phyloP scores from a whole-genome alignment of 768 basidiomycete species.

The Suillus brevipes region DNA sequence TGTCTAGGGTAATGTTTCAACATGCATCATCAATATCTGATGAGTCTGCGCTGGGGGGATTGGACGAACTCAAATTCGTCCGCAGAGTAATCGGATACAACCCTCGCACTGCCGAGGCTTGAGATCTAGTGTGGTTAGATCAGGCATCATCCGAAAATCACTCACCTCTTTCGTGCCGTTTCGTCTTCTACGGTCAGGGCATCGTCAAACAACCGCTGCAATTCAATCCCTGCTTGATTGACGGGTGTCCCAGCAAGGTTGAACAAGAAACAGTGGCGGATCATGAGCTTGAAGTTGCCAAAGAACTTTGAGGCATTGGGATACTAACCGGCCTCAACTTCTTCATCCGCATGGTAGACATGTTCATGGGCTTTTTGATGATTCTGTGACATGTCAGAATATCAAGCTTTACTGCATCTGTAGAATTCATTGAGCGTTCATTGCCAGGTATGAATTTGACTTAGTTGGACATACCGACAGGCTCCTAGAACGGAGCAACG shows the following conservation, averaged over 20 bases:
- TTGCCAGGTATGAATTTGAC: background rate
- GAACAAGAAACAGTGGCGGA: slow-evolving; percentile 90
- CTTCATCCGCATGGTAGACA: slow-evolving; percentile 82
- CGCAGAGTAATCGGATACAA: too few relatives aligned
- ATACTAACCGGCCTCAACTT: slow-evolving; percentile 84
- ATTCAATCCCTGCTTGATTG: slow-evolving; percentile 78
- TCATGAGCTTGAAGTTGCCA: slow-evolving; percentile 92
- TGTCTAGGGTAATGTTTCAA: background rate
- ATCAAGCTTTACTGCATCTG: slow-evolving; percentile 77
- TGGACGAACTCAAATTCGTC: too few relatives aligned
- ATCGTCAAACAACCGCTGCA: slow-evolving; percentile 90
- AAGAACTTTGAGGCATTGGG: slow-evolving; percentile 77
- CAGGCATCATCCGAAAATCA: too few relatives aligned
- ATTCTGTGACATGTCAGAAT: slow-evolving; percentile 85
- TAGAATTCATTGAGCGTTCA: too few relatives aligned
- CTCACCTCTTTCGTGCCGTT: too few relatives aligned
- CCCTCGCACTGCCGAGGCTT: too few relatives aligned
- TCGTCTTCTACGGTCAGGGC: too few relatives aligned
- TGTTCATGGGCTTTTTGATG: slow-evolving; percentile 94
- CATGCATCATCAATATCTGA: too few relatives aligned
- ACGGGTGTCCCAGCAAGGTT: slow-evolving; percentile 89
- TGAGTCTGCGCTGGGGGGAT: too few relatives aligned
- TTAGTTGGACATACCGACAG: slow-evolving; percentile 79
- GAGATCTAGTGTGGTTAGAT: too few relatives aligned
- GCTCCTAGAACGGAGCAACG: slow-evolving; percentile 85